Evolutionary conservation across 352 stramenopile genomes (phyloP).

Genomic region (Phytophthora hybrid): DNA sequence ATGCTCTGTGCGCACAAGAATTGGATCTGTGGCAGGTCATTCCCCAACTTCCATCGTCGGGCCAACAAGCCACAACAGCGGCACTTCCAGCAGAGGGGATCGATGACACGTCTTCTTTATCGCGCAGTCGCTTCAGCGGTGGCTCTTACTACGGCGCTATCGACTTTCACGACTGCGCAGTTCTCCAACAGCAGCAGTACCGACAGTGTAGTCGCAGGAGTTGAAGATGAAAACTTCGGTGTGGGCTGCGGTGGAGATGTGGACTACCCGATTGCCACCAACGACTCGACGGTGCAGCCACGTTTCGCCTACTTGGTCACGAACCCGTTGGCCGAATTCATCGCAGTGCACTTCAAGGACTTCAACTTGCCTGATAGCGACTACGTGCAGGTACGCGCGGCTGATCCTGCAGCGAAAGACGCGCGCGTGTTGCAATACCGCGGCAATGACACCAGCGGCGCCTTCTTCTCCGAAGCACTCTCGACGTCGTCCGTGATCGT

Average conservation of each 20-base stretch:
- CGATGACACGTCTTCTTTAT: conserved; percentile 29
- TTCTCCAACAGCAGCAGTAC: conserved; percentile 30
- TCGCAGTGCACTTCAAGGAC: conserved; percentile 68
- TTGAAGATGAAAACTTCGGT: conserved; percentile 35
- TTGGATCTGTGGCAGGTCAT: conserved; percentile 13
- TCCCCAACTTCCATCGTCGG: conserved; percentile 29
- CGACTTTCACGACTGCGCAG: conserved; percentile 13
- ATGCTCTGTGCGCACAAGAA: neutral
- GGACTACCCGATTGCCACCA: conserved; percentile 37
- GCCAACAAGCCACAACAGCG: conserved; percentile 15
- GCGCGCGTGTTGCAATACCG: conserved; percentile 44
- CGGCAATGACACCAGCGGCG: conserved; percentile 36
- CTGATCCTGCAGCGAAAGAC: conserved; percentile 39
- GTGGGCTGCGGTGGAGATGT: conserved; percentile 44
- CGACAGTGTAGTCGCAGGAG: conserved; percentile 12
- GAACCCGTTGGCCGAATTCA: conserved; percentile 61
- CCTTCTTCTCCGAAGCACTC: conserved; percentile 55
- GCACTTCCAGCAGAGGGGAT: neutral
- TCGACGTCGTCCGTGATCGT: conserved; percentile 51
- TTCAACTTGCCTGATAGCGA: conserved; percentile 73
- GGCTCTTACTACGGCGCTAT: conserved; percentile 13
- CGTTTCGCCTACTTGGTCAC: conserved; percentile 51
- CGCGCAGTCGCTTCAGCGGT: conserved; percentile 21
- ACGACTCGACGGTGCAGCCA: conserved; percentile 31
- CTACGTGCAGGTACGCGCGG: conserved; percentile 56